phyloP scores from a whole-genome alignment of 805 yeast species.

The Candida tibetensis region DNA sequence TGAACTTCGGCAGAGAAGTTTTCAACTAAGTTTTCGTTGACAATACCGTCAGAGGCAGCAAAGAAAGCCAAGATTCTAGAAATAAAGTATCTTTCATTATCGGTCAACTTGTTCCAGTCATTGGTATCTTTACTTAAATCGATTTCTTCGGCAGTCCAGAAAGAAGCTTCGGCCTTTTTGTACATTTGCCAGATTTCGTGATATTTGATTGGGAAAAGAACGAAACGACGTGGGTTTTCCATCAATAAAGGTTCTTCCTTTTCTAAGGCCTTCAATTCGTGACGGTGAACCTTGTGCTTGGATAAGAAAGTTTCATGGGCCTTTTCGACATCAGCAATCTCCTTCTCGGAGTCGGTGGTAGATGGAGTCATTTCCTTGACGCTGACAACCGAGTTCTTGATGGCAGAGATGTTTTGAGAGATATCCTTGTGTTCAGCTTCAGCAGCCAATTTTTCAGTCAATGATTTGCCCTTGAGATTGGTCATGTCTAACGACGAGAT shows the following conservation, averaged over 20 bases:
- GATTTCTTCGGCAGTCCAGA: constrained; percentile 99
- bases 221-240: constrained; percentile 87
- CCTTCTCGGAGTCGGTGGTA: constrained; percentile 22
- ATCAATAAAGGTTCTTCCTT: constrained; percentile 82
- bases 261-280: constrained; percentile 68
- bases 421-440: constrained; percentile 36
- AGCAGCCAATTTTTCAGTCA: constrained; percentile 44
- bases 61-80: constrained; percentile 95
- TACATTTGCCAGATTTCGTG: constrained; percentile 99
- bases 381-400: constrained; percentile 17
- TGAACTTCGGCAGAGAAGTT: constrained; percentile 97
- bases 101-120: constrained; percentile 91
- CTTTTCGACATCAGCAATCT: constrained; percentile 25
- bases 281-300: constrained; percentile 69
- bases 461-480: constrained; percentile 29
- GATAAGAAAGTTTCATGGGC: constrained; percentile 56
- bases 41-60: constrained; percentile 98
- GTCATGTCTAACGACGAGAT: constrained; percentile 40
- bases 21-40: constrained; percentile 95
- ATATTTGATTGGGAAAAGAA: constrained; percentile 92
- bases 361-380: constrained; percentile 21
- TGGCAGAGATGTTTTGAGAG: constrained; percentile 18
- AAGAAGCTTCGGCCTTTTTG: constrained; percentile 98
- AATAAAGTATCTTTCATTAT: constrained; percentile 88
- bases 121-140: constrained; percentile 87